Evolutionary conservation across 2,329 filamentous ascomycete species (phyloP), one percentile per base, ranked within the genome.

Genomic region (Cladophialophora exuberans): DNA sequence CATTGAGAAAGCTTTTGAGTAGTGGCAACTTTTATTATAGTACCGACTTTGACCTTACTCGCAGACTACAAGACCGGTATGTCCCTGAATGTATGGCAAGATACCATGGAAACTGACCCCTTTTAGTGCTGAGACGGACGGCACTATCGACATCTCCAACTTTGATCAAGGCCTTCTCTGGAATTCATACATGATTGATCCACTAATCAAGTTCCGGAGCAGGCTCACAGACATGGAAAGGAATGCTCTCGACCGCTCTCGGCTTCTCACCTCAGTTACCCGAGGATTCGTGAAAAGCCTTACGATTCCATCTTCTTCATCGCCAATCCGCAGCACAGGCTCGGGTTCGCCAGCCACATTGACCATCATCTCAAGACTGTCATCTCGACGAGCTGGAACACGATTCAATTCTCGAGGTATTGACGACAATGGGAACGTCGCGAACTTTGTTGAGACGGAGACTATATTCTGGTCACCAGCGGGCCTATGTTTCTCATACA

Each of bases 151-250:
- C 60, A 90, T 97, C 57, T 91, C 96, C 69, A 94, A 90, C 66
- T 85, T 97, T 59, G 91, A 99, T 70, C 88, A 91, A 66, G 88
- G 89, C 1, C 97, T 96, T 69, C 75, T 99, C 15, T 99, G 94
- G 94, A 99, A 99, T 69, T 95, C 90, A 3, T 97, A 95, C 73
- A 97, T 99, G 91, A 96, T 99, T 65, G 87, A 88, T 61, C 92
- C 94, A 4, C 79, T 99, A 50, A 86, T 97, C 25, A 83, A 91
- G 69, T 97, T 99, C 70, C 86, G 94, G 38, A 91, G 88, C 25
- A 83, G 89, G 15, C 79, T 99, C 42, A 82, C 90, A 57, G 82
- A 83, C 4, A 81, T 83, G 50, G 90, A 97, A 64, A 87, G 87
- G 62, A 81, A 84, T 57, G 85, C 85, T 3, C 80, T 99, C n/a